Percentiles rank a stretch among this genome's conserved stretches.
Evolutionary conservation across 1,284 basidiomycete genomes (phyloP).

Genomic region (Moesziomyces antarcticus): DNA sequence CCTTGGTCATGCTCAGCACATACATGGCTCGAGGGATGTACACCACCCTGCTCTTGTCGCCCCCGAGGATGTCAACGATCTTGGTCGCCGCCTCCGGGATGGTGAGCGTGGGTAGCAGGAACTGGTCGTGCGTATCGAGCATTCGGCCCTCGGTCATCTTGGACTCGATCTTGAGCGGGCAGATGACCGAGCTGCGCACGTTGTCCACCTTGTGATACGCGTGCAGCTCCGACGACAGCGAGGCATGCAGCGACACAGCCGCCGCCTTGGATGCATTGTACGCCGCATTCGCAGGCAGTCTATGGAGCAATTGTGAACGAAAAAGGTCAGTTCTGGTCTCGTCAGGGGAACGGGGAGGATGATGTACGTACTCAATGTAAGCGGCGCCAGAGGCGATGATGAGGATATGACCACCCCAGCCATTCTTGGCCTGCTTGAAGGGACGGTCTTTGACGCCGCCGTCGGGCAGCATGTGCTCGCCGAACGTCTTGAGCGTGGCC

Average conservation of each 20-base stretch:
- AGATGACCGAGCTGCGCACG: constrained; percentile 49
- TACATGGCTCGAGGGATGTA: constrained; percentile 43
- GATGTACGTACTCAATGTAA: constrained; percentile 27
- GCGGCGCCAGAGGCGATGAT: constrained; percentile 52
- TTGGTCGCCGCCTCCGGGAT: constrained; percentile 45
- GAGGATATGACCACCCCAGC: constrained; percentile 56
- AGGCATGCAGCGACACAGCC: constrained; percentile 40
- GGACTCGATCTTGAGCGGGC: constrained; percentile 55
- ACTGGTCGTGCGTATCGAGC: constrained; percentile 50
- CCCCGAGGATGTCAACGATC: constrained; percentile 49
- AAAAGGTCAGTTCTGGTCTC: too few species aligned
- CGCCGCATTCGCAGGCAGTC: constrained; percentile 44
- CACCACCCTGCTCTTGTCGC: constrained; percentile 40
- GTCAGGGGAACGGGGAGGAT: too few species aligned
- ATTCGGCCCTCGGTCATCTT: constrained; percentile 57
- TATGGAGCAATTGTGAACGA: neutral
- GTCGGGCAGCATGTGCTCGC: constrained; percentile 54
- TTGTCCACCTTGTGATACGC: constrained; percentile 52
- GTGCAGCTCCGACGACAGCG: constrained; percentile 47
- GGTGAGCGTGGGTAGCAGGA: constrained; percentile 49
- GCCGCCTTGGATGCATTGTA: constrained; percentile 58
- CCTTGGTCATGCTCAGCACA: constrained; percentile 33
- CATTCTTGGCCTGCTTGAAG: constrained; percentile 43
- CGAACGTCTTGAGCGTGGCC: constrained; percentile 52
- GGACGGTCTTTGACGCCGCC: constrained; percentile 38